Base-by-base conservation (phyloP, 129 eudicot species). In the Flaveria brownii region DNA sequence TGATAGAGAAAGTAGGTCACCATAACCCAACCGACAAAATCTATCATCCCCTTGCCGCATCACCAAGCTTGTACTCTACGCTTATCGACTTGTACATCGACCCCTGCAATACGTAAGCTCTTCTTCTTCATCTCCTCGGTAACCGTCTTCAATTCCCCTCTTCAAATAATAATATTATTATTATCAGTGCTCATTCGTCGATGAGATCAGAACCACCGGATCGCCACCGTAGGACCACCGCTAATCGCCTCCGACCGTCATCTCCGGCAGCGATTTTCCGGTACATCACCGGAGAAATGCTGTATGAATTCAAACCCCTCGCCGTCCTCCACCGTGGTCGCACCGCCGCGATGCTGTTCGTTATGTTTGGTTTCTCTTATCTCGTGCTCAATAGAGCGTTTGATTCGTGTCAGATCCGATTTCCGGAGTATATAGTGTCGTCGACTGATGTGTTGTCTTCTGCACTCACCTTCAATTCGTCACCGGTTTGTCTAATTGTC, bases 341-440 rank as follows among this genome's bases (percentile, higher is more conserved):
- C 69, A 67, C 74, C 75, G 65, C 63, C 54, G 20, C 51, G 50
- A 23, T 72, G 52, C 73, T 80, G 46, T 22, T 80, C 26, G 0
- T 80, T 4, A 14, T 68, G 43, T 80, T 80, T 20, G 20, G 51
- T 41, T 80, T 57, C 16, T 73, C 70, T 18, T 80, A 80, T 80
- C 63, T 80, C 20, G 5, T 74, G 43, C 36, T 80, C 26, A 55
- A 56, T 46, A 46, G 55, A 8, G 51, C 80, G 30, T 33, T 80
- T 55, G 75, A 80, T 68, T 54, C 84, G 10, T 73, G 80, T 60
- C 80, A 74, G 84, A 80, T 80, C 84, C 84, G 84, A 47, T 59
- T 80, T 14, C 52, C 84, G 2, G 84, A 57, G 3, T 80, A 74
- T 50, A 28, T 74, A 28, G 33, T 45, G 26, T 67, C 84, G 30